Evolutionary conservation across 2,329 filamentous ascomycete genomes (phyloP).

Genomic region (Celoporthe dispersa): DNA sequence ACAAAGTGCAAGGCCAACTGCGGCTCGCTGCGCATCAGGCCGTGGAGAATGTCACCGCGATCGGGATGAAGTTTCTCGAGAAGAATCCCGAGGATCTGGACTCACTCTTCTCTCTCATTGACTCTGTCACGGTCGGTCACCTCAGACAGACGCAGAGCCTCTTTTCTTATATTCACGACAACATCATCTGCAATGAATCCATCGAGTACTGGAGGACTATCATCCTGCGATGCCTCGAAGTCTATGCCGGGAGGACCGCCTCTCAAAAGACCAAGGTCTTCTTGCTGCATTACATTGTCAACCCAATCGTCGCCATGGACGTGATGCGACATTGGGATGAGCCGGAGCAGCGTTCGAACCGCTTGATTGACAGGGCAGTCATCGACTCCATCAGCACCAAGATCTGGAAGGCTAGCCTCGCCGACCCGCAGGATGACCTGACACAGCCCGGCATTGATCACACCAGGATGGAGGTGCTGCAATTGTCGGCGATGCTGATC

Average conservation of each 20-base stretch:
- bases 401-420: slow-evolving; percentile 89
- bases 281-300: slow-evolving; percentile 87
- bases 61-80: slow-evolving; percentile 80
- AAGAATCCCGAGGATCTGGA: slow-evolving; percentile 78
- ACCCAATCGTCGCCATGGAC: slow-evolving; percentile 96
- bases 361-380: slow-evolving; percentile 82
- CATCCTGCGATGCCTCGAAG: slow-evolving; percentile 82
- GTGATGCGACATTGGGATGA: slow-evolving; percentile 81
- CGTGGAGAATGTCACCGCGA: slow-evolving; percentile 82
- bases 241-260: slow-evolving; percentile 78
- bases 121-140: slow-evolving; percentile 81
- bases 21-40: slow-evolving; percentile 88
- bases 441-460: slow-evolving; percentile 89
- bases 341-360: slow-evolving; percentile 52
- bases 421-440: slow-evolving; percentile 81
- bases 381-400: slow-evolving; percentile 90
- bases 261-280: slow-evolving; percentile 93
- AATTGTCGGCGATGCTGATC: slow-evolving; percentile 91
- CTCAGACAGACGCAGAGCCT: slow-evolving; percentile 77
- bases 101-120: slow-evolving; percentile 81
- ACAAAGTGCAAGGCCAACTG: slow-evolving; percentile 71
- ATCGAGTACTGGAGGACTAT: slow-evolving; percentile 85
- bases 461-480: slow-evolving; percentile 92
- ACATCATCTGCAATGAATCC: slow-evolving; percentile 82
- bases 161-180: slow-evolving; percentile 80